phyloP scores from a whole-genome alignment of 345 rosid genomes.

The Populus alba region DNA sequence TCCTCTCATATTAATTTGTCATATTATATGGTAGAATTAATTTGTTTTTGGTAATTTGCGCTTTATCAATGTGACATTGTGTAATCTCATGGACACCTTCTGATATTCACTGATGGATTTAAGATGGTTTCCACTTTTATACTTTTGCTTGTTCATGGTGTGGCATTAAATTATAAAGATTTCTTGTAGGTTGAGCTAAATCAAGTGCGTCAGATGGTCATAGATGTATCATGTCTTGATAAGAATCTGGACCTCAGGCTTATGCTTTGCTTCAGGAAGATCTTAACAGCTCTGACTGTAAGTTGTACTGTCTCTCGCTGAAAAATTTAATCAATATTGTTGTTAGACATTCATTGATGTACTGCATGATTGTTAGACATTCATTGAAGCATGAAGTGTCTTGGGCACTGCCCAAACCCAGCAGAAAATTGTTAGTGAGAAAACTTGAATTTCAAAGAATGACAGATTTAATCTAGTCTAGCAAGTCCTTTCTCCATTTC shows the following conservation, averaged over 20 bases:
- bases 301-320: slow-evolving; percentile 12
- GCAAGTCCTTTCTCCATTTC: no score
- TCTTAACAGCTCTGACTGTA: slow-evolving; percentile 36
- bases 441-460: no score
- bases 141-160: background rate
- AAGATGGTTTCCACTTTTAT: background rate
- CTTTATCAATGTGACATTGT: no score
- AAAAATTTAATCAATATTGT: no score
- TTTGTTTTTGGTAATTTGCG: background rate
- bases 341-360: no score
- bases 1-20: no score
- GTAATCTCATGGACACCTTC: background rate
- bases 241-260: slow-evolving; percentile 70
- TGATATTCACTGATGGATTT: background rate
- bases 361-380: no score
- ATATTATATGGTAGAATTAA: background rate
- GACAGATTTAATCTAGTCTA: no score
- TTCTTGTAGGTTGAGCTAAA: slow-evolving; percentile 42
- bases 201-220: slow-evolving; percentile 47
- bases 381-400: no score
- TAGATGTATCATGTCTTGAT: slow-evolving; percentile 55
- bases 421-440: no score
- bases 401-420: no score
- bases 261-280: slow-evolving; percentile 47
- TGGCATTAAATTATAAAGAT: background rate